Percentiles rank a stretch among this genome's conserved stretches.
phyloP scores from a whole-genome alignment of 2,329 filamentous ascomycete species.

The Exophiala sideris region DNA sequence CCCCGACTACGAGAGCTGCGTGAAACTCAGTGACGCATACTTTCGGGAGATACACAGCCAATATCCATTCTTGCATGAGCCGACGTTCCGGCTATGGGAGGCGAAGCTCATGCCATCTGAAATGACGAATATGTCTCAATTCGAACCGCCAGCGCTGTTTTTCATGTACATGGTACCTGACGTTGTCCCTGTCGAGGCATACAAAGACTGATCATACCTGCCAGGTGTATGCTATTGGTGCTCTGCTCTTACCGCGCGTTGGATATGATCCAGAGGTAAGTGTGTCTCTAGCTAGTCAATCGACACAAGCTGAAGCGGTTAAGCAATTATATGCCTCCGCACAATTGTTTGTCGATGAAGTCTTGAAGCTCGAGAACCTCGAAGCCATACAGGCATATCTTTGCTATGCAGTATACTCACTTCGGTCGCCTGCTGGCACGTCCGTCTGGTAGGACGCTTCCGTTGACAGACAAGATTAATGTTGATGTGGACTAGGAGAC shows the following conservation, averaged over 20 bases:
- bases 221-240: slow-evolving; percentile 31
- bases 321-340: slow-evolving; percentile 24
- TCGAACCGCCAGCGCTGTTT: slow-evolving; percentile 18
- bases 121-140: neutral
- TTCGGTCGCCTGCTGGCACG: slow-evolving; percentile 30
- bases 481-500: slow-evolving; percentile 26
- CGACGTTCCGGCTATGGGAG: slow-evolving; percentile 28
- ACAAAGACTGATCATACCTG: neutral
- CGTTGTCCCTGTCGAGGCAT: neutral
- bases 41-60: slow-evolving; percentile 29
- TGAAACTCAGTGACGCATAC: slow-evolving; percentile 27
- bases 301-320: slow-evolving; percentile 1
- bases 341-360: slow-evolving; percentile 20
- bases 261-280: slow-evolving; percentile 21
- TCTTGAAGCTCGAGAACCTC: slow-evolving; percentile 29
- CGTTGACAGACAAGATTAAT: neutral
- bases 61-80: slow-evolving; percentile 30
- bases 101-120: neutral
- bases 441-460: slow-evolving; percentile 29
- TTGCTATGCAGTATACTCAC: slow-evolving; percentile 32
- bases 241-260: slow-evolving; percentile 21
- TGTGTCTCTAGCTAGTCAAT: neutral
- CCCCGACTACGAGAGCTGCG: slow-evolving; percentile 14
- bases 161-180: slow-evolving; percentile 29
- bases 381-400: slow-evolving; percentile 36